Percentiles rank a stretch among this genome's conserved stretches.
phyloP scores from a whole-genome alignment of 2,329 filamentous ascomycete species.

The Hypocrella siamensis region DNA sequence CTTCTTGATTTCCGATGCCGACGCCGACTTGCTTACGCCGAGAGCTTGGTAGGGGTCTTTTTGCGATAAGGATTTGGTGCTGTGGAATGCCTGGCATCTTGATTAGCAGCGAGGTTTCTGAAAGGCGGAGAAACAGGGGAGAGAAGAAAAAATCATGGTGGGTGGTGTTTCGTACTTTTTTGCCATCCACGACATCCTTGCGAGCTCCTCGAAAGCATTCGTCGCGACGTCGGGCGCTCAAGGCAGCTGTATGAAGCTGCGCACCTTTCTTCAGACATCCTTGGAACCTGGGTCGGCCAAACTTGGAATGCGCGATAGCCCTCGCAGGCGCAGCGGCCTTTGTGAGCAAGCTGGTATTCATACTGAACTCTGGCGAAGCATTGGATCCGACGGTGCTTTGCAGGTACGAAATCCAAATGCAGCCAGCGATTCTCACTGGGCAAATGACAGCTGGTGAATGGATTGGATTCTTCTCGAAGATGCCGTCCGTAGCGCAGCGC shows the following conservation, averaged over 20 bases:
- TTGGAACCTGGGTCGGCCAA: slow-evolving; percentile 23
- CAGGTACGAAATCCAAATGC: not conserved
- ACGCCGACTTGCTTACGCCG: slow-evolving; percentile 70
- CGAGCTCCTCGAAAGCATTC: slow-evolving; percentile 8
- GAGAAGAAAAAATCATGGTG: not conserved
- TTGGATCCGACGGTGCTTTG: slow-evolving; percentile 8
- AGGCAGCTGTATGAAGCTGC: slow-evolving; percentile 16
- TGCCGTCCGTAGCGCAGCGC: not conserved
- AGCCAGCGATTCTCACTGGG: too few relatives aligned
- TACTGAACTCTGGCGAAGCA: slow-evolving; percentile 17
- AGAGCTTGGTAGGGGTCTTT: slow-evolving; percentile 80
- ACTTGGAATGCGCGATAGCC: slow-evolving; percentile 26
- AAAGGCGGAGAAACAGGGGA: not conserved
- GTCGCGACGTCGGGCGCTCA: slow-evolving; percentile 7
- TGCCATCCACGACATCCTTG: slow-evolving; percentile 8
- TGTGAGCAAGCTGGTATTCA: slow-evolving; percentile 31
- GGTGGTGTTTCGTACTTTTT: slow-evolving; percentile 10
- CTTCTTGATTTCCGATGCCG: slow-evolving; percentile 84
- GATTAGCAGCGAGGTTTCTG: not conserved
- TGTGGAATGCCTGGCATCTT: slow-evolving; percentile 39
- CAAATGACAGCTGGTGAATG: too few relatives aligned
- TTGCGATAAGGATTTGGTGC: slow-evolving; percentile 35
- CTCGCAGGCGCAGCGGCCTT: slow-evolving; percentile 31
- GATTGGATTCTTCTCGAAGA: slow-evolving; percentile 6
- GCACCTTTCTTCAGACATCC: slow-evolving; percentile 22